Percentiles rank a stretch among this genome's conserved stretches.
Conservation (phyloP, 225 moss, liverwort and hornwort species). For the Marchantia polymorpha region DNA sequence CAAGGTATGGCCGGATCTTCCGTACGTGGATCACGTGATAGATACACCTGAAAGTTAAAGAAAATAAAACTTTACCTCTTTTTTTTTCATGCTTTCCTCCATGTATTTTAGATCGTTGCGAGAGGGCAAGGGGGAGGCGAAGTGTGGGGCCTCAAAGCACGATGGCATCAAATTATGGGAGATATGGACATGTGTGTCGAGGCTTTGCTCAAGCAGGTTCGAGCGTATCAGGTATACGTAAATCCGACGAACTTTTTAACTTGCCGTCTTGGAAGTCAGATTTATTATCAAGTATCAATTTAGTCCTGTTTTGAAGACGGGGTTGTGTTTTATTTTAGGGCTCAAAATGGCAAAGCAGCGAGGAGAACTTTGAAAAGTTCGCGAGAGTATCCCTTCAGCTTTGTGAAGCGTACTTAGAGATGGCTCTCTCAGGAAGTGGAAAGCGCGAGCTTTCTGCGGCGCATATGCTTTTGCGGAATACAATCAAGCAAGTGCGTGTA, state of each 20-base stretch:
- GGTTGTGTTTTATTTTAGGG: conserved; percentile 41
- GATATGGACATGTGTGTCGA: conserved; percentile 77
- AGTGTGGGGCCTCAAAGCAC: conserved; percentile 89
- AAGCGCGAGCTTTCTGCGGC: conserved; percentile 70
- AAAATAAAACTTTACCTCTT: too few relatives aligned
- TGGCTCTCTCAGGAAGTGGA: conserved; percentile 39
- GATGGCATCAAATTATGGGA: conserved; percentile 84
- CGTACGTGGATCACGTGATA: too few relatives aligned
- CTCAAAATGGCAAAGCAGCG: conserved; percentile 74
- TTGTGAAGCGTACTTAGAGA: conserved; percentile 68
- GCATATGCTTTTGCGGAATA: conserved; percentile 82
- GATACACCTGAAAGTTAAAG: background rate
- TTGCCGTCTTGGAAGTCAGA: too few relatives aligned
- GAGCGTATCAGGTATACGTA: conserved; percentile 70
- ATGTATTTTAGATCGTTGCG: conserved; percentile 57
- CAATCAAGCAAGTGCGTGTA: conserved; percentile 60
- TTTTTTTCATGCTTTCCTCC: background rate
- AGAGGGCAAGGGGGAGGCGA: conserved; percentile 72
- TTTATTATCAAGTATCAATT: too few relatives aligned
- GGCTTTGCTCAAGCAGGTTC: conserved; percentile 82
- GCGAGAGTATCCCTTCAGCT: conserved; percentile 73
- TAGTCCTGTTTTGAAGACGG: background rate
- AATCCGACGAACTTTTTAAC: background rate
- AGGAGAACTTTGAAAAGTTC: conserved; percentile 64
- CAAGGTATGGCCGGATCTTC: background rate